A percentile compares a stretch with the other conserved stretches of the same genome.
Evolutionary conservation across 108 stramenopile genomes (phyloP).

Genomic region (Skeletonema tropicum): DNA sequence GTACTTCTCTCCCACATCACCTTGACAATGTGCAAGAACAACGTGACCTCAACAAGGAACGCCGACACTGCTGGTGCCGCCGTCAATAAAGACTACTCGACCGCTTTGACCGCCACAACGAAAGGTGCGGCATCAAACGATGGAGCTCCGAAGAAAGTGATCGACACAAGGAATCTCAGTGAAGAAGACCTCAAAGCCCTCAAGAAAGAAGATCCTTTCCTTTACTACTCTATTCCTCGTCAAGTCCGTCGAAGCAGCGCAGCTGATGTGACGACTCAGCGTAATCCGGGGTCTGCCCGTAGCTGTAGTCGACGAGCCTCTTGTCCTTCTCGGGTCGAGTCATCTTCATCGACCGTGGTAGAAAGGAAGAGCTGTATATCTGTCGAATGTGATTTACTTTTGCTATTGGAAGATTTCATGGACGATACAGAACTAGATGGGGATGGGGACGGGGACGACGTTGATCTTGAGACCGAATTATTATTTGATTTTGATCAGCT

Average conservation of each 20-base stretch:
- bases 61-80: too few species aligned
- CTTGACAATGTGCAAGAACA: too few species aligned
- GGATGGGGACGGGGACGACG: too few species aligned
- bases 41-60: too few species aligned
- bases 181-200: conserved; percentile 1
- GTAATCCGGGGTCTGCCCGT: background rate
- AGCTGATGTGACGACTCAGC: background rate
- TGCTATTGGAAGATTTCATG: background rate
- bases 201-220: background rate
- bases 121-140: background rate
- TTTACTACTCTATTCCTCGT: background rate
- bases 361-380: background rate
- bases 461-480: too few species aligned
- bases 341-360: background rate
- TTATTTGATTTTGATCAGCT: too few species aligned
- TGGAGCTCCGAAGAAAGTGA: background rate
- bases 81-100: background rate
- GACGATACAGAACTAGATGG: too few species aligned
- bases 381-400: background rate
- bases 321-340: too few species aligned
- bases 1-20: too few species aligned
- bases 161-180: background rate
- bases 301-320: too few species aligned
- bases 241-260: background rate
- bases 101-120: background rate